These are phyloP conservation scores for Pyrenophora tritici-repentis DNA, from an alignment of 2,329 filamentous ascomycete genomes.

Conservation along the genomic window DNA sequence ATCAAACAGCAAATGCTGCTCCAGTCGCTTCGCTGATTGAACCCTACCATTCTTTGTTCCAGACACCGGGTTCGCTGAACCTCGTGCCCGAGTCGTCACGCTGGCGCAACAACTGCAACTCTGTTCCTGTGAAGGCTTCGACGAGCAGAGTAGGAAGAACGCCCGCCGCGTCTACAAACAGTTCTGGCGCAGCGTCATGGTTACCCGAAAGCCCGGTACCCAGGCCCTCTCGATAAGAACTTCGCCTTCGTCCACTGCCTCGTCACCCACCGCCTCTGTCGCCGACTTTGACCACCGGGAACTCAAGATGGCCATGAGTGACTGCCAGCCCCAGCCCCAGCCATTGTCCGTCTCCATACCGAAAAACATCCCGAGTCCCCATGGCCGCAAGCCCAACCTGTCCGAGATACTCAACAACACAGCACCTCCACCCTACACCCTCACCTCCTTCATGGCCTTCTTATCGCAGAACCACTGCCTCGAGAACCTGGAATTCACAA, in stretches of 20 bases:
- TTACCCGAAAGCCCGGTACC: constrained; percentile 36
- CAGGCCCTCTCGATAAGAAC: constrained; percentile 40
- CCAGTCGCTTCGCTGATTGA: constrained; percentile 25
- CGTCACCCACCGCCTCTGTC: constrained; percentile 40
- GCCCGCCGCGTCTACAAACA: constrained; percentile 45
- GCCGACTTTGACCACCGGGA: constrained; percentile 51
- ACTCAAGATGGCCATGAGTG: constrained; percentile 55
- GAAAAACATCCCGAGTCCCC: constrained; percentile 51
- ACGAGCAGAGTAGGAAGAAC: constrained; percentile 40
- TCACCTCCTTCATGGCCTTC: constrained; percentile 94
- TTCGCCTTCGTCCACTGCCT: constrained; percentile 42
- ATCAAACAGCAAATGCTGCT: constrained; percentile 37
- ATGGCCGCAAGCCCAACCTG: constrained; percentile 71
- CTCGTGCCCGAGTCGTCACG: constrained; percentile 43
- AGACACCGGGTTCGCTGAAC: constrained; percentile 43
- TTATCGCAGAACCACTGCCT: constrained; percentile 96
- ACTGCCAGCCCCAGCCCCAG: constrained; percentile 45
- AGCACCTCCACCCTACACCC: constrained; percentile 84
- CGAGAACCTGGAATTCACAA: constrained; percentile 94
- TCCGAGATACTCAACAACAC: constrained; percentile 86
- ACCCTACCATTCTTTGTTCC: constrained; percentile 22
- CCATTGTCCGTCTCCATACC: constrained; percentile 59
- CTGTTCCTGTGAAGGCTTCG: constrained; percentile 42
- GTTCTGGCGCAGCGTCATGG: constrained; percentile 47
- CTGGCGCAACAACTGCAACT: constrained; percentile 45